Evolutionary conservation across 2,329 filamentous ascomycete species (phyloP).

Genomic region (Ophiocordyceps sinensis): DNA sequence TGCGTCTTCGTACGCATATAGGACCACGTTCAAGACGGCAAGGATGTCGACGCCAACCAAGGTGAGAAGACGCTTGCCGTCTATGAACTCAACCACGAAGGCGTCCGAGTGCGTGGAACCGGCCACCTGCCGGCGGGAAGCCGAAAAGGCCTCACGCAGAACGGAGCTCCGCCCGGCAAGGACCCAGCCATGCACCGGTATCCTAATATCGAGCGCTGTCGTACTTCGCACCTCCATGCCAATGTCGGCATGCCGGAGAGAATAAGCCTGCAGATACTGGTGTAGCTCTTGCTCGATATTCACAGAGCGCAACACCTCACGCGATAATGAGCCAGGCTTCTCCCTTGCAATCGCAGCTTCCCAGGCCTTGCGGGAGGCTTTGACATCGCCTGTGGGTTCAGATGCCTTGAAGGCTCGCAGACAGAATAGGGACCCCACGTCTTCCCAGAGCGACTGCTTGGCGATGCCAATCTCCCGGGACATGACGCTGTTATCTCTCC

Average conservation of each 20-base stretch:
- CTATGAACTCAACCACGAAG: conserved; percentile 20
- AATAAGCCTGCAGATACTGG: conserved; percentile 29
- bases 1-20: conserved; percentile 70
- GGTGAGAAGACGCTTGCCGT: conserved; percentile 41
- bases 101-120: conserved; percentile 11
- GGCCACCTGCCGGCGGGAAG: conserved; percentile 27
- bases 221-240: conserved; percentile 38
- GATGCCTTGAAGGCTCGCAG: conserved; percentile 44
- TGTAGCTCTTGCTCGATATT: conserved; percentile 51
- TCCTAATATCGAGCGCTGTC: conserved; percentile 48
- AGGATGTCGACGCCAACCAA: conserved; percentile 62
- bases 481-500: conserved; percentile 73
- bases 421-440: conserved; percentile 55
- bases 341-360: conserved; percentile 20
- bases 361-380: conserved; percentile 26
- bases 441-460: conserved; percentile 56
- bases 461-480: conserved; percentile 53
- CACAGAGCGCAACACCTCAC: conserved; percentile 43
- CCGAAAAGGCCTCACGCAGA: conserved; percentile 46
- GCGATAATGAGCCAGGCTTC: conserved; percentile 33
- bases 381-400: conserved; percentile 15
- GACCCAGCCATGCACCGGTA: conserved; percentile 76
- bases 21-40: conserved; percentile 62
- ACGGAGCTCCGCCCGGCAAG: conserved; percentile 59
- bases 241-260: conserved; percentile 23